Evolutionary conservation across 345 rosid species (phyloP), one percentile per base, ranked within the genome.

Genomic region (Eutrema heterophyllum): DNA sequence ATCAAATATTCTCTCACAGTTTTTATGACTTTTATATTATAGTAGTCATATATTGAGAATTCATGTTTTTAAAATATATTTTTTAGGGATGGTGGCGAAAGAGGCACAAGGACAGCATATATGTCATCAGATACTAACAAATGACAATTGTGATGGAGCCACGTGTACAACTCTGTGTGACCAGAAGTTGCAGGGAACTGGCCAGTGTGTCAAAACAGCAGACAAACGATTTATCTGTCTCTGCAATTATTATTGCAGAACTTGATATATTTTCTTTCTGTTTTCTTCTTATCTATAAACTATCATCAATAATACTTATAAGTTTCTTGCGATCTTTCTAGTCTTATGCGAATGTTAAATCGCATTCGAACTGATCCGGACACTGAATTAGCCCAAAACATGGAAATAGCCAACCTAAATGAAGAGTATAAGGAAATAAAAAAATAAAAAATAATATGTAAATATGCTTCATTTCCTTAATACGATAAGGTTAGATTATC

Each of bases 91-190:
- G 52, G 15, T 64, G 52, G 48, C 40, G 1, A 49, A 70, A 49
- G 72, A 70, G 46, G 57, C 76, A 14, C 46, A 64, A 63, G 71
- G 71, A 55, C 76, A 77, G 49, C 75, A 76, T 30, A 64, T 70
- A 16, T 77, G 76, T 48, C 71, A 50, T 55, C 43, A 70, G 33
- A 4, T 3, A 57, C 48, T 77, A 21, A 12, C 35, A 41, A 3
- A 29, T 6, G 6, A 29, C 8, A 6, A 70, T 13, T 77, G 80
- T 7, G 39, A 32, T 10, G 80, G 67, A 52, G 41, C 27, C 2
- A 6, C 33, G 13, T 77, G 80, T 40, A 46, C 53, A 1, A 0
- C 0, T 9, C 32, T 70, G 1, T 77, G 76, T 70, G 67, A 64
- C 26, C 27, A 70, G 16, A 21, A 21, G 9, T 64, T 21, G 54